phyloP scores from a whole-genome alignment of 352 stramenopile genomes.

The Pythium aquatile region DNA sequence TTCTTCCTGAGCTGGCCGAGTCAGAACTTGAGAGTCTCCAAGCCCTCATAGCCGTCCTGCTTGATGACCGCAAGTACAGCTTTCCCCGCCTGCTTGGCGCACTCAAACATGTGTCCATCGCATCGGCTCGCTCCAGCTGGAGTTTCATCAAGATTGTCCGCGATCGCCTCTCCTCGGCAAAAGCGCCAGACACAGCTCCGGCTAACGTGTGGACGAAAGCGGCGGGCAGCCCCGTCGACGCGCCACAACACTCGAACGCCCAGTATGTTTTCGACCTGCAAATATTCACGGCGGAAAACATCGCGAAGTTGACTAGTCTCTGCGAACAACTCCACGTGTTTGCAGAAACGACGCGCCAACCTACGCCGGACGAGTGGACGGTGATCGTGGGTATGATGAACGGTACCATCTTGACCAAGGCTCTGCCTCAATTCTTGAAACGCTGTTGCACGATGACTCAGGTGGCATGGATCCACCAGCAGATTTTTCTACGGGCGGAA shows the following conservation, averaged over 20 bases:
- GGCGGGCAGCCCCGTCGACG: too few species aligned
- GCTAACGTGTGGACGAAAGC: not conserved
- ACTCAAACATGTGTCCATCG: not conserved
- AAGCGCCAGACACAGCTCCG: not conserved
- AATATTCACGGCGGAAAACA: not conserved
- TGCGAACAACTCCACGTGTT: slow-evolving; percentile 1
- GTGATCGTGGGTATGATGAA: slow-evolving; percentile 10
- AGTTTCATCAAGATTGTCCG: not conserved
- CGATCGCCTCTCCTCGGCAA: not conserved
- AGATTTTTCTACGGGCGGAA: slow-evolving; percentile 10
- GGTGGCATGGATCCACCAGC: slow-evolving; percentile 6
- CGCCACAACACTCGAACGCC: not conserved
- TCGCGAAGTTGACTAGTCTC: not conserved
- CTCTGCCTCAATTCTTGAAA: slow-evolving; percentile 21
- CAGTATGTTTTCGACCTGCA: not conserved
- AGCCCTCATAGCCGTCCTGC: not conserved
- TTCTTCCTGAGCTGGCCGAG: not conserved
- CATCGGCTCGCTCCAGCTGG: not conserved
- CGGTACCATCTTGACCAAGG: slow-evolving; percentile 1
- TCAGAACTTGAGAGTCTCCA: not conserved
- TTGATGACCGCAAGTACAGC: not conserved
- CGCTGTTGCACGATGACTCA: slow-evolving; percentile 10
- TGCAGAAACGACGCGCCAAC: not conserved
- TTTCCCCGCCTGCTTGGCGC: not conserved
- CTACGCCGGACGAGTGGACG: slow-evolving; percentile 10